Evolutionary conservation across 306 rosid genomes (phyloP), one percentile per base, ranked within the genome.

Genomic region (Fagus crenata): DNA sequence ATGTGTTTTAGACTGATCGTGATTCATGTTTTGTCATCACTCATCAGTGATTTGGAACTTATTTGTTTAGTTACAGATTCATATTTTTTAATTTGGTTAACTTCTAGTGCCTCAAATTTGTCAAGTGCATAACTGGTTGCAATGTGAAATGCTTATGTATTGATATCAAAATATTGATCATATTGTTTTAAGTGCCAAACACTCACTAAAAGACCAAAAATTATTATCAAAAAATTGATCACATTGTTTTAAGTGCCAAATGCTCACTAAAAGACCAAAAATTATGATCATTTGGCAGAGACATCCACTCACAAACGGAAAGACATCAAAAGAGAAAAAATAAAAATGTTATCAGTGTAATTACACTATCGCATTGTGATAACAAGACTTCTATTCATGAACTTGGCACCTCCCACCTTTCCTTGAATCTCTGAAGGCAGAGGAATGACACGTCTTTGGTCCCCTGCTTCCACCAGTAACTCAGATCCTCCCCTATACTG

Each of bases 401-500:
- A 95, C 90, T 92, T 95, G 82, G 98, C 98, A 74, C 92, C 97
- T 8, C 86, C 97, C 80, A 95, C 97, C 85, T 92, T 92, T 72
- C 97, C 98, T 87, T 92, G 97, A 75, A 92, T 88, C 80, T 75
- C 75, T 31, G 84, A 78, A 67, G 98, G 97, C 91, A 95, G 77
- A 71, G 74, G 78, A 80, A 95, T 95, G 75, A 84, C 96, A 2
- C 98, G 97, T 69, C 97, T 91, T 83, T 95, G 97, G 81, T 95
- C 98, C 6, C 98, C 98, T 2, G 98, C 98, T 90, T 95, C 98
- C 75, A 95, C 97, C 84, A 95, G 79, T 43, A 95, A 84, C 88
- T 95, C 98, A 12, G 96, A 89, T 78, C 98, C 96, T 86, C 97
- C 98, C 70, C 97, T 87, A 79, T 84, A 89, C 98, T 92, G 92